Evolutionary conservation across 257 asterid genomes (phyloP), one percentile per base, ranked within the genome.

Genomic region (Plectranthus barbatus): DNA sequence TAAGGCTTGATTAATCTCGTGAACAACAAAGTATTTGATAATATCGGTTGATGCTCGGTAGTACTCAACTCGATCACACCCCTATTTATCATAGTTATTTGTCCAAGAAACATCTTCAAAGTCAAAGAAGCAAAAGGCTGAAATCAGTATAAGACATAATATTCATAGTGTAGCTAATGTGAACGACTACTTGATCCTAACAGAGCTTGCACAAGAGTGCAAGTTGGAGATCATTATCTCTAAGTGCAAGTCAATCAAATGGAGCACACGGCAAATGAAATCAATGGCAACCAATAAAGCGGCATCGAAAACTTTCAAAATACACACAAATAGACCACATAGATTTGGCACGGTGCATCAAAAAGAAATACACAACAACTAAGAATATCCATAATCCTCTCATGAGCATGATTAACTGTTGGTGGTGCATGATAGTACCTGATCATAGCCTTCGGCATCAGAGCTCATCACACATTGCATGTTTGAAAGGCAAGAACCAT

Each of bases 401-500:
- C 2, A 26, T 17, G n/a, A 51, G 55, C 61, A 64, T 24, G 24
- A 64, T 45, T 54, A 57, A 72, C 66, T 56, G 49, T 51, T 36
- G 58, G 56, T 26, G 49, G 58, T 34, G 41, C 10, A 40, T 8
- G 46, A 42, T 1, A 7, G 45, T 76, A 92, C 99, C 97, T 86
- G 95, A 81, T 87, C 94, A 74, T 87, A 90, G 40, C 97, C 97
- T 48, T 87, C 90, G 0, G 95, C 81, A 60, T 90, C 96, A 23
- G 94, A 77, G 61, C 76, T 77, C 84, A 93, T 72, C 34, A 90
- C 97, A 39, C 99, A 92, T 89, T 92, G 99, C 97, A 92, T 83
- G 71, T 83, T 92, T 0, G 97, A 90, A 64, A 90, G 90, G 74
- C 99, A 90, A 15, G 99, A 93, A 26, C 99, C 99, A 78, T 93